phyloP scores from a whole-genome alignment of 495 filamentous ascomycete species.

The Aspergillus sparsus region DNA sequence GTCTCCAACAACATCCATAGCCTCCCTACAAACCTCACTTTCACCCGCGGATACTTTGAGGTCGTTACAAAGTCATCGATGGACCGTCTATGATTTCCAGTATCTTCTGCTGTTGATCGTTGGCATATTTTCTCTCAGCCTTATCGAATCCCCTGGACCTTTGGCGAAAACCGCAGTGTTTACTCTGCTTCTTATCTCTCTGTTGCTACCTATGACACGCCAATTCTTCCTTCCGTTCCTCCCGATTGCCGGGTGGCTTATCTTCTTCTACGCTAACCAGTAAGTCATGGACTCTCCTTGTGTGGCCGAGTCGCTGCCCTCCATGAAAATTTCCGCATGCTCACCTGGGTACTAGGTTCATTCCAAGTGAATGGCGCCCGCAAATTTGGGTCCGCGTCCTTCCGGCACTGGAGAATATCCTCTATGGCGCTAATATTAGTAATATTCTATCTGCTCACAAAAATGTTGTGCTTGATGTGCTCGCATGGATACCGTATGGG shows the following conservation, averaged over 20 bases:
- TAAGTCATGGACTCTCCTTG: constrained; percentile 49
- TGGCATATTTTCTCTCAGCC: constrained; percentile 76
- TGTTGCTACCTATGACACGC: constrained; percentile 80
- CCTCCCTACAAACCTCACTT: constrained; percentile 78
- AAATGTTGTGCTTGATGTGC: constrained; percentile 73
- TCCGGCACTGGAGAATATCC: constrained; percentile 92
- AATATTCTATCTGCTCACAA: constrained; percentile 91
- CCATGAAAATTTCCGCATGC: neutral
- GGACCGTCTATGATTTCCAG: constrained; percentile 85
- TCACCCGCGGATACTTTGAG: constrained; percentile 71
- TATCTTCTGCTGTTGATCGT: constrained; percentile 73
- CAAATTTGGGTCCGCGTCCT: constrained; percentile 94
- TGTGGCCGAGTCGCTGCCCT: too few relatives aligned
- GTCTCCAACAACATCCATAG: constrained; percentile 70
- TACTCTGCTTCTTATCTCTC: constrained; percentile 64
- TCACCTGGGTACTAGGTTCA: constrained; percentile 60
- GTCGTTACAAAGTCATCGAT: constrained; percentile 70
- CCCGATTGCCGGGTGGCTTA: constrained; percentile 77
- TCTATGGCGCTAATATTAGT: constrained; percentile 94
- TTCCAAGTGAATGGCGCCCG: constrained; percentile 79
- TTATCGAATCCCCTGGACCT: constrained; percentile 73
- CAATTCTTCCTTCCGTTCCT: constrained; percentile 91
- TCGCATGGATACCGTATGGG: constrained; percentile 94
- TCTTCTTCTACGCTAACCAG: constrained; percentile 90
- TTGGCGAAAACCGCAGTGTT: constrained; percentile 69